phyloP scores from a whole-genome alignment of 2,329 filamentous ascomycete genomes.

The Whalleya microplaca region DNA sequence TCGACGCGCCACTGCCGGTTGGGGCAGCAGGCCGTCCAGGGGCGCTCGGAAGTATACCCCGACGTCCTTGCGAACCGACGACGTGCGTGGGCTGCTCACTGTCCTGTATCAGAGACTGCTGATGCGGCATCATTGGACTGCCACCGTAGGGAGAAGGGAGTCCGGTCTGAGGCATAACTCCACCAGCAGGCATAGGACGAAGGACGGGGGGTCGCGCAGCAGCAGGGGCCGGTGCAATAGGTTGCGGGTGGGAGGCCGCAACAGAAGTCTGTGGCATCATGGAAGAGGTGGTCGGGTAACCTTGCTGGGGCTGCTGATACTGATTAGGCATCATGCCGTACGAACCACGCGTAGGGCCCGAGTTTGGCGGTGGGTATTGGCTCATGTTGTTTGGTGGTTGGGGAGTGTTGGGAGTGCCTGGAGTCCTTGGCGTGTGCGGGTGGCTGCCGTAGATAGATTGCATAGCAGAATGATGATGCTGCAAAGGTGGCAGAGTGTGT shows the following conservation, averaged over 20 bases:
- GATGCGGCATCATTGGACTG: conserved; percentile 56
- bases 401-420: conserved; percentile 65
- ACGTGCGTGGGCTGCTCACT: conserved; percentile 80
- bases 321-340: conserved; percentile 60
- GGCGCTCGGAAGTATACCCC: conserved; percentile 89
- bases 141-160: conserved; percentile 65
- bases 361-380: conserved; percentile 35
- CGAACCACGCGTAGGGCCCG: conserved; percentile 47
- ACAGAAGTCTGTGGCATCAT: conserved; percentile 71
- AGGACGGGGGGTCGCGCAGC: conserved; percentile 63
- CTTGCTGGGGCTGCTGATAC: conserved; percentile 57
- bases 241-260: conserved; percentile 72
- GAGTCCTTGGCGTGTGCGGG: conserved; percentile 64
- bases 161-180: conserved; percentile 61
- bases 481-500: conserved; percentile 60
- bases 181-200: conserved; percentile 72
- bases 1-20: conserved; percentile 68
- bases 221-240: conserved; percentile 73
- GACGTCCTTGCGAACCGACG: conserved; percentile 89
- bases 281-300: conserved; percentile 58
- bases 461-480: conserved; percentile 52
- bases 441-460: conserved; percentile 61
- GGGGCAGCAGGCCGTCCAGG: conserved; percentile 82
- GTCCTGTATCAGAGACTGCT: conserved; percentile 58
- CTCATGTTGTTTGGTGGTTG: conserved; percentile 58